phyloP scores from a whole-genome alignment of 202 grass and related monocot species.

The Saccharum hybrid region DNA sequence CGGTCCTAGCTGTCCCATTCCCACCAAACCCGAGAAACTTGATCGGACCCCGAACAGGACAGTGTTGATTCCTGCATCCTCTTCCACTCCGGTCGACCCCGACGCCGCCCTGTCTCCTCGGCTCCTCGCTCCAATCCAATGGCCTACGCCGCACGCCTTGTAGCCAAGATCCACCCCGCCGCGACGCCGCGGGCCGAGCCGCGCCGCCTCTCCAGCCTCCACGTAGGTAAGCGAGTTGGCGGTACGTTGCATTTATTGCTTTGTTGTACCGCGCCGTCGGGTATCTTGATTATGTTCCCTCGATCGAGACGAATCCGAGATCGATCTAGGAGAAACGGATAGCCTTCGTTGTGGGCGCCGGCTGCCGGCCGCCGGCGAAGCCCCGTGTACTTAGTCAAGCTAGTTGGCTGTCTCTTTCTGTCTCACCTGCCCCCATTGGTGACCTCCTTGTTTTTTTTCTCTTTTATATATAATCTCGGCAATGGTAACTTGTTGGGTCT shows the following conservation, averaged over 20 bases:
- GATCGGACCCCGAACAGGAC: background rate
- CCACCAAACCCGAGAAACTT: slow-evolving; percentile 15
- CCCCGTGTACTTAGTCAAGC: slow-evolving; percentile 1
- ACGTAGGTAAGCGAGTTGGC: slow-evolving; percentile 21
- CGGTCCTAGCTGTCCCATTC: background rate
- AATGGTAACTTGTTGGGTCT: slow-evolving; percentile 3
- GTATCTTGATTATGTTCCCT: background rate
- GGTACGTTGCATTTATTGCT: background rate
- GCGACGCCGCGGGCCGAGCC: background rate
- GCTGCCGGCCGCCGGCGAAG: slow-evolving; percentile 28
- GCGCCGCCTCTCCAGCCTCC: slow-evolving; percentile 9
- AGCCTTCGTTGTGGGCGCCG: slow-evolving; percentile 6
- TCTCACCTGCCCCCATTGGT: background rate
- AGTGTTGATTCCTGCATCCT: background rate
- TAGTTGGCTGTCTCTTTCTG: background rate
- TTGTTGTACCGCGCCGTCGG: background rate
- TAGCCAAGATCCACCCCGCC: slow-evolving; percentile 22
- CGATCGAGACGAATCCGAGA: background rate
- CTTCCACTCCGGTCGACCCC: background rate
- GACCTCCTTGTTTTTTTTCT: background rate
- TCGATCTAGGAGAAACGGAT: background rate
- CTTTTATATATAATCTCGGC: background rate
- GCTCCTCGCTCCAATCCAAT: slow-evolving; percentile 17
- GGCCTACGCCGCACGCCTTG: slow-evolving; percentile 23
- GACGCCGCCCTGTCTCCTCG: background rate